A percentile compares a stretch with the other conserved stretches of the same genome.
phyloP scores from a whole-genome alignment of 1,139 yeast species.

The Casaregolazyma suthepensis region DNA sequence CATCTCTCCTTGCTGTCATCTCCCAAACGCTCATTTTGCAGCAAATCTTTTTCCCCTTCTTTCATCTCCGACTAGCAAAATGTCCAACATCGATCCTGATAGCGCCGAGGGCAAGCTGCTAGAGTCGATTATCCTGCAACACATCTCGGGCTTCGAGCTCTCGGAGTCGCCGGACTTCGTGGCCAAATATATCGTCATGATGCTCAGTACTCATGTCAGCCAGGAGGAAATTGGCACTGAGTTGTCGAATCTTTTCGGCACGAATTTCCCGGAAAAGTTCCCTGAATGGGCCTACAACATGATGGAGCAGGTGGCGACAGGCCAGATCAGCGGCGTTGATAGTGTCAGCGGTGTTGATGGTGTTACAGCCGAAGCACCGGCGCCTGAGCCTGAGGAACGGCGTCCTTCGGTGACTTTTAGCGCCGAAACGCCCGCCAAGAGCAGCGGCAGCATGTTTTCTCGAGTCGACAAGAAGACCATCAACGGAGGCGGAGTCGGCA shows the following conservation, averaged over 20 bases:
- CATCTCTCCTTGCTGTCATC: not conserved
- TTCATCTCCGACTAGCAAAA: not conserved
- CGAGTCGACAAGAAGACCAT: not conserved
- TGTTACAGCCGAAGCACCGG: not conserved
- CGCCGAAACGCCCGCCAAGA: not conserved
- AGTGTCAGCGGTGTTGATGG: not conserved
- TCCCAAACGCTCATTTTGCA: not conserved
- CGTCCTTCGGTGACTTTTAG: constrained; percentile 3
- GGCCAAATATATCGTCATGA: constrained; percentile 70
- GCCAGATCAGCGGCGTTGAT: not conserved
- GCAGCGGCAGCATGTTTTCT: constrained; percentile 1
- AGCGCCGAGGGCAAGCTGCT: constrained; percentile 20
- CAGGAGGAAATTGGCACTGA: constrained; percentile 63
- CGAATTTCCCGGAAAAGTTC: constrained; percentile 48
- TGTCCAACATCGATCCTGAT: constrained; percentile 13
- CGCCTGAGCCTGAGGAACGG: not conserved
- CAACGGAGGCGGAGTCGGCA: not conserved
- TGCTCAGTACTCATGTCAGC: constrained; percentile 58
- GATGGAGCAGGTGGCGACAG: constrained; percentile 11
- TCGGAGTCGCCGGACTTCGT: constrained; percentile 69
- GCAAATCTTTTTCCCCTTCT: not conserved
- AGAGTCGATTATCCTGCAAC: constrained; percentile 14
- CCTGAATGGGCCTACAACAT: constrained; percentile 52
- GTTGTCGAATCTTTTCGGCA: constrained; percentile 58
- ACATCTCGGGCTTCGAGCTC: constrained; percentile 16